Evolutionary conservation across 1,284 basidiomycete species (phyloP).

Genomic region (Rhodotorula sp.): DNA sequence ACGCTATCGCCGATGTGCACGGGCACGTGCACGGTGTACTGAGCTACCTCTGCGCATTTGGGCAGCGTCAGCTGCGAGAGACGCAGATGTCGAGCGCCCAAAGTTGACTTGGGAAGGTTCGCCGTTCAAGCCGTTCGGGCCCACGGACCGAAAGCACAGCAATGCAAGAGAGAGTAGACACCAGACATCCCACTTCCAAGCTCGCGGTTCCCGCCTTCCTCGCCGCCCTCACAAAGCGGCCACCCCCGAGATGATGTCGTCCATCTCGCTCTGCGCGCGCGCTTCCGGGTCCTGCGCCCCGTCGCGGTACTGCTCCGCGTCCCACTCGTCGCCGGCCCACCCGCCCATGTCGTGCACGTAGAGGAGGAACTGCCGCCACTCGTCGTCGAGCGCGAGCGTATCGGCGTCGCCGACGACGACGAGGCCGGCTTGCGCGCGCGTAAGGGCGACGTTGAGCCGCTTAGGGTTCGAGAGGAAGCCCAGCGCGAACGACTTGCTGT

Average conservation of each 20-base stretch:
- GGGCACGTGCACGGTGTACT: too few relatives aligned
- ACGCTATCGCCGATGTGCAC: too few relatives aligned
- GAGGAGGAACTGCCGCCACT: constrained; percentile 42
- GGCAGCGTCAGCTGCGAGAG: too few relatives aligned
- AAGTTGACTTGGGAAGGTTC: too few relatives aligned
- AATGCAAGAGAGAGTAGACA: too few relatives aligned
- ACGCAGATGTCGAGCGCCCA: too few relatives aligned
- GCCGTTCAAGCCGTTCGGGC: too few relatives aligned
- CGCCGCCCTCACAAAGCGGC: too few relatives aligned
- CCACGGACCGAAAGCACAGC: too few relatives aligned
- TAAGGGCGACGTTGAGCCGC: constrained; percentile 53
- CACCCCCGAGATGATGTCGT: background rate
- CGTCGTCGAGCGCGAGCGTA: constrained; percentile 43
- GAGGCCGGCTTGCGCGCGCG: constrained; percentile 51
- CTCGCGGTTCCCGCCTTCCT: too few relatives aligned
- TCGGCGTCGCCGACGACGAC: constrained; percentile 51
- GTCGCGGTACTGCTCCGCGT: constrained; percentile 12
- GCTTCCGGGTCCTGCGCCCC: background rate
- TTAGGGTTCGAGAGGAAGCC: constrained; percentile 50
- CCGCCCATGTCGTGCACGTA: constrained; percentile 16
- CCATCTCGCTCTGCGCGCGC: constrained; percentile 2
- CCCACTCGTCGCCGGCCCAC: constrained; percentile 21
- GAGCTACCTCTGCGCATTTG: too few relatives aligned
- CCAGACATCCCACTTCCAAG: too few relatives aligned
- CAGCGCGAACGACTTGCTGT: constrained; percentile 46